phyloP scores from a whole-genome alignment of 169 alveolate genomes.

The Eimeria zaria region DNA sequence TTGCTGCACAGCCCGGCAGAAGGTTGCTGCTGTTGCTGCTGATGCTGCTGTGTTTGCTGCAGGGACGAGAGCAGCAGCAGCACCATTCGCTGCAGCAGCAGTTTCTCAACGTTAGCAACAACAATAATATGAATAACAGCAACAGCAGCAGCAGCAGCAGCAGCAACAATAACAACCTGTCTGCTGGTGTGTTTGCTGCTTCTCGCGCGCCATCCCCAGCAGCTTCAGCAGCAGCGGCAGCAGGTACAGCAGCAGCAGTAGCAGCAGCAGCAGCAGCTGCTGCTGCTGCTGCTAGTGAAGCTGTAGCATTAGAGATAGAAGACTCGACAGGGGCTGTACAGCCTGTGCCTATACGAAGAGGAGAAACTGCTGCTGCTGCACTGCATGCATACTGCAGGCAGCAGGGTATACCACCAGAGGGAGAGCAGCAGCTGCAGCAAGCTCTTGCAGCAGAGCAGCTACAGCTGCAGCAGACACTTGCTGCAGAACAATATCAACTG shows the following conservation, averaged over 20 bases:
- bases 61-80: conserved; percentile 8
- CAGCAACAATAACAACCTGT: not conserved
- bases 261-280: not conserved
- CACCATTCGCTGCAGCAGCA: too few relatives aligned
- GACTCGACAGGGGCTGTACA: conserved; percentile 16
- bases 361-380: not conserved
- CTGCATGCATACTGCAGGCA: conserved; percentile 16
- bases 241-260: conserved; percentile 25
- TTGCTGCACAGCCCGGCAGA: conserved; percentile 2
- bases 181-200: not conserved
- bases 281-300: not conserved
- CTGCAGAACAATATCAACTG: too few relatives aligned
- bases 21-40: not conserved
- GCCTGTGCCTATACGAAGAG: not conserved
- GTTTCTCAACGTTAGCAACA: not conserved
- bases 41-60: not conserved
- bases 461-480: too few relatives aligned
- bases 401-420: conserved; percentile 1
- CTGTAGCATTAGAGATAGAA: not conserved
- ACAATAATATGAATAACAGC: not conserved
- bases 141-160: not conserved
- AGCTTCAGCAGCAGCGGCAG: conserved; percentile 15
- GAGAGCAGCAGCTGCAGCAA: conserved; percentile 38
- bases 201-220: not conserved
- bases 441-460: conserved; percentile 7